A percentile compares a stretch with the other conserved stretches of the same genome.
These are phyloP conservation scores for Tilletiaria anomala DNA, from an alignment of 1,284 basidiomycete genomes.

Conservation along the genomic window DNA sequence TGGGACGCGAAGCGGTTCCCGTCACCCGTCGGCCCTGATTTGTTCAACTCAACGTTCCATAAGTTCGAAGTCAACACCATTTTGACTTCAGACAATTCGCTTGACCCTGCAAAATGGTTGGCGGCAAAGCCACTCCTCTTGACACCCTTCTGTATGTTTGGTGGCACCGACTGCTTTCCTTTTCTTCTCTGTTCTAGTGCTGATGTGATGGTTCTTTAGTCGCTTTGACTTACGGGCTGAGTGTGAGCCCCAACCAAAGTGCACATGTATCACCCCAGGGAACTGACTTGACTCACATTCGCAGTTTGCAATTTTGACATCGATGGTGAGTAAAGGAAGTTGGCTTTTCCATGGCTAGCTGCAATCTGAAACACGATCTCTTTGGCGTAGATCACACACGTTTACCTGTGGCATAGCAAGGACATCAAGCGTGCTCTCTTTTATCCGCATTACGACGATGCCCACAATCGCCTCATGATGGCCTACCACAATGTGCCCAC, in stretches of 20 bases:
- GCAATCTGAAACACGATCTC: no score
- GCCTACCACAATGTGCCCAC: constrained; percentile 31
- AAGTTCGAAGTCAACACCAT: constrained; percentile 27
- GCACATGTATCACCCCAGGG: not conserved
- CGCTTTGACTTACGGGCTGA: constrained; percentile 2
- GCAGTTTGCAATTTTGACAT: constrained; percentile 43
- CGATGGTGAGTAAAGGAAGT: constrained; percentile 21
- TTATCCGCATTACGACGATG: constrained; percentile 20
- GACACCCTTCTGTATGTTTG: constrained; percentile 41
- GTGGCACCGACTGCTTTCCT: not conserved
- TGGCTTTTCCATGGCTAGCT: no score
- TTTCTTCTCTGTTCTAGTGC: no score
- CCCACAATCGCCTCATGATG: constrained; percentile 37
- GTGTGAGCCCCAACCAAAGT: not conserved
- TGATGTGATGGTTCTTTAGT: not conserved
- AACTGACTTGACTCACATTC: not conserved
- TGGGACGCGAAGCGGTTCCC: constrained; percentile 41
- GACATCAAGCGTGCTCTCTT: constrained; percentile 39
- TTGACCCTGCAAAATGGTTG: constrained; percentile 42
- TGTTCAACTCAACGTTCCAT: constrained; percentile 32
- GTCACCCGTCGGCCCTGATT: constrained; percentile 37
- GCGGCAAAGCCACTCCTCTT: constrained; percentile 41
- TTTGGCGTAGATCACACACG: constrained; percentile 39
- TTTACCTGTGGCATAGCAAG: constrained; percentile 44
- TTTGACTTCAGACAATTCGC: constrained; percentile 38